Conservation (phyloP, 2,329 filamentous ascomycete genomes). For the Colletotrichum phormii region DNA sequence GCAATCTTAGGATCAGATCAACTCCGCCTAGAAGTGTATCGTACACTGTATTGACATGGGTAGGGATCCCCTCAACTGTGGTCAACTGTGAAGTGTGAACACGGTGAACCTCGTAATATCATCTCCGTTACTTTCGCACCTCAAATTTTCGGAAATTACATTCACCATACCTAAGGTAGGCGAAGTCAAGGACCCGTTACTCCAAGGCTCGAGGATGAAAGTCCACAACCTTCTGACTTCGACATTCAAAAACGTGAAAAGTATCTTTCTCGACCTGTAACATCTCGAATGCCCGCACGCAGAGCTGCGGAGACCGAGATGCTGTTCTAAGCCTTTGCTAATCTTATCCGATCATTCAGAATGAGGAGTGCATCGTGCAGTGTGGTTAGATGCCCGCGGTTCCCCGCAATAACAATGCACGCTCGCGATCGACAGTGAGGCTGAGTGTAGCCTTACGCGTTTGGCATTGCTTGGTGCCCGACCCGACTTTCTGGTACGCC, state of each 20-base stretch:
- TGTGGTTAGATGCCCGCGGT: neutral
- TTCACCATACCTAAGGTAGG: neutral
- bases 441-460: neutral
- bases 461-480: neutral
- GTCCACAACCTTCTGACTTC: neutral
- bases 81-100: no score
- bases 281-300: neutral
- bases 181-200: neutral
- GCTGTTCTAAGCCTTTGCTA: neutral
- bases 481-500: neutral
- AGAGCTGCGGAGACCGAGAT: neutral
- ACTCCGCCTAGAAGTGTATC: neutral
- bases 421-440: neutral
- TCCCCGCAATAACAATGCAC: neutral
- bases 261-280: neutral
- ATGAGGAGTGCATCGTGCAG: neutral
- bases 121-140: neutral
- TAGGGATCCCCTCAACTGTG: no score
- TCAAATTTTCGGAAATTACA: neutral
- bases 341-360: neutral
- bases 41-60: neutral
- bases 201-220: no score
- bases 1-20: neutral
- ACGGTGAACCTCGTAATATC: no score
- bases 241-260: neutral